phyloP scores from a whole-genome alignment of 2,329 filamentous ascomycete genomes.

The Chaetomium sp. region DNA sequence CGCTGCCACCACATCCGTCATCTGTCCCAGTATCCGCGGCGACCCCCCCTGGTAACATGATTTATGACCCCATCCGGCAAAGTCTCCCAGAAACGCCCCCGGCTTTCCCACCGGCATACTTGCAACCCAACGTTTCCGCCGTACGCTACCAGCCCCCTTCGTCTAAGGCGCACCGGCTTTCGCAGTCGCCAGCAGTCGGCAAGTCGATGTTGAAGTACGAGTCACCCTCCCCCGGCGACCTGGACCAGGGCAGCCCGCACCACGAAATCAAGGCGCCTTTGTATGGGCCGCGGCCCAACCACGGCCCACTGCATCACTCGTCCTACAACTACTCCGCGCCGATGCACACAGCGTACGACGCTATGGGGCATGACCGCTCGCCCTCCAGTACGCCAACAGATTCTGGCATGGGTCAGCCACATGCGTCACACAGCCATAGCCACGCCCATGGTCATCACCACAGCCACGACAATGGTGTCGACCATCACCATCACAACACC shows the following conservation, averaged over 20 bases:
- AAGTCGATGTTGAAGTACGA: constrained; percentile 35
- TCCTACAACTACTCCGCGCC: constrained; percentile 48
- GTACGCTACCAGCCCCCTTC: constrained; percentile 48
- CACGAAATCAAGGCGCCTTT: constrained; percentile 36
- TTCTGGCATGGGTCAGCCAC: constrained; percentile 28
- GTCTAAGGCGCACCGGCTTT: constrained; percentile 34
- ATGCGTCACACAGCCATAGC: constrained; percentile 9
- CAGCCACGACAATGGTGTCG: constrained; percentile 17
- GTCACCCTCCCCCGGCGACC: constrained; percentile 38
- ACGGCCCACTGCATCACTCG: constrained; percentile 30
- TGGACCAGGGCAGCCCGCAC: constrained; percentile 37
- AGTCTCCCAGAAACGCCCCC: constrained; percentile 52
- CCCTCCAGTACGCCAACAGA: constrained; percentile 48
- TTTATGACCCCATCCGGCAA: constrained; percentile 62
- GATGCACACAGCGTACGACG: constrained; percentile 48
- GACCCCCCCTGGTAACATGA: constrained; percentile 60
- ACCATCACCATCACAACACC: constrained; percentile 10
- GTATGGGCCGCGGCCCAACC: constrained; percentile 33
- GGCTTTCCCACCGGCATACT: constrained; percentile 51
- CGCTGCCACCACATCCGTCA: constrained; percentile 20
- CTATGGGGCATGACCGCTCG: constrained; percentile 44
- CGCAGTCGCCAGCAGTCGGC: constrained; percentile 30
- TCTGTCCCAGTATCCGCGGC: constrained; percentile 44
- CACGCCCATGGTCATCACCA: constrained; percentile 11
- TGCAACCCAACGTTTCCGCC: constrained; percentile 53